Evolutionary conservation across 495 filamentous ascomycete genomes (phyloP), one percentile per base, ranked within the genome.

Genomic region (Penicillium longicatenatum): DNA sequence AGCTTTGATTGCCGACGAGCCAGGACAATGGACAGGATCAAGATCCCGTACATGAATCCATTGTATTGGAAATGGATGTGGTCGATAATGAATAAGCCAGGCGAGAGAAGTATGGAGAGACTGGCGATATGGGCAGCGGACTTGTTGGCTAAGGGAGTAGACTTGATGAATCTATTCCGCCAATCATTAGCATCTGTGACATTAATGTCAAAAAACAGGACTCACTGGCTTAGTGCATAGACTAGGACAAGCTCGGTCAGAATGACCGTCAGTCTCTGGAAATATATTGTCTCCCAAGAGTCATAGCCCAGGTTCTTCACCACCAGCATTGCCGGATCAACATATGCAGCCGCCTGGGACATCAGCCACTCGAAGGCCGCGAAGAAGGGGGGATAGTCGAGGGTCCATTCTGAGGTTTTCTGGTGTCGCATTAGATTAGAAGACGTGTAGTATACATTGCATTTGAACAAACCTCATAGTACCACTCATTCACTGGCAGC

Each of bases 1-100:
- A 93, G 77, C 0, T 88, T 90, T 4, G 90, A 90, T 58, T 82
- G 84, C 52, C 89, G 86, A 37, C 91, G 86, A 2, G 90, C 91
- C 54, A 92, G 71, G 0, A 95, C 89, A 26, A 98, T 78, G 0
- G 93, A 97, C 31, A 92, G 75, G 21, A 97, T 82, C 39, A 98
- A 73, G 33, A 98, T 75, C 16, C 94, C 94, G 66, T 97, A 98
- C 68, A 98, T 82, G 74, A 92, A 92, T 50, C 94, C 94, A 73
- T 98, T 98, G 78, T 98, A 98, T 75, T 98, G 94, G 74, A 98
- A 98, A 70, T 98, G 94, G 59, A 98, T 95, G 69, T 98, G 94
- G 67, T 98, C 48, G 48, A 50, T 97, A 65, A 98, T 96, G 46
- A 98, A 79, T 11, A 98, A 83, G 29, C 93, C 94, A 2, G 94